phyloP scores from a whole-genome alignment of 768 basidiomycete genomes.

The Suillus ampliporus region DNA sequence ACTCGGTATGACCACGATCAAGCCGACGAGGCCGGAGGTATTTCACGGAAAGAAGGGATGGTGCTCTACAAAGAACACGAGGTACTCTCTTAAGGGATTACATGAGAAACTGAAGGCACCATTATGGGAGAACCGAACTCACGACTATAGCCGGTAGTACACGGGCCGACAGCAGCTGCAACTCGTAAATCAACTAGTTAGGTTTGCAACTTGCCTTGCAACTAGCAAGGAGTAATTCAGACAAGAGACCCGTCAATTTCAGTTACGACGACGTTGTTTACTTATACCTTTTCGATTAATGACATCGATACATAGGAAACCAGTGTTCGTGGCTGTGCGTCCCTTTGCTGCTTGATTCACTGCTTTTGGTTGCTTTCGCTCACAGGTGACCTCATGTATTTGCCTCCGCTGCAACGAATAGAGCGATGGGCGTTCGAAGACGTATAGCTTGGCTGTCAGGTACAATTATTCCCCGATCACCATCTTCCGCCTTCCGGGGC shows the following conservation, averaged over 20 bases:
- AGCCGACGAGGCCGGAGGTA: constrained; percentile 11
- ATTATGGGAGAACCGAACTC: constrained; percentile 20
- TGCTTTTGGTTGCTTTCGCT: constrained; percentile 3
- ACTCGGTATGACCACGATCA: constrained; percentile 9
- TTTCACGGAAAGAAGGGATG: neutral
- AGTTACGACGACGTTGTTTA: neutral
- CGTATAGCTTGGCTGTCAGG: constrained; percentile 1
- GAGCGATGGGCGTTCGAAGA: neutral
- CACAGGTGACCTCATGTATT: neutral
- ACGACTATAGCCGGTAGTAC: neutral
- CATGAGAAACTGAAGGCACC: neutral
- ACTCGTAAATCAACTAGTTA: too few relatives aligned
- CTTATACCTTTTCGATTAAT: neutral
- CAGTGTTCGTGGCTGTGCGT: constrained; percentile 1
- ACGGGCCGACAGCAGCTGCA: neutral
- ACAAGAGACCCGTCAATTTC: neutral
- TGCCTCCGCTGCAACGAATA: neutral
- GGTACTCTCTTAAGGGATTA: neutral
- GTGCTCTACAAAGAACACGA: neutral
- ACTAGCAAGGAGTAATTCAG: neutral
- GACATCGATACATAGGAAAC: neutral
- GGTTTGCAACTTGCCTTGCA: neutral
- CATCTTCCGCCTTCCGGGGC: neutral
- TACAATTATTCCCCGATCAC: neutral
- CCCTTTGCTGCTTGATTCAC: neutral